Conservation (phyloP, 306 rosid genomes). For the Pueraria montana region DNA sequence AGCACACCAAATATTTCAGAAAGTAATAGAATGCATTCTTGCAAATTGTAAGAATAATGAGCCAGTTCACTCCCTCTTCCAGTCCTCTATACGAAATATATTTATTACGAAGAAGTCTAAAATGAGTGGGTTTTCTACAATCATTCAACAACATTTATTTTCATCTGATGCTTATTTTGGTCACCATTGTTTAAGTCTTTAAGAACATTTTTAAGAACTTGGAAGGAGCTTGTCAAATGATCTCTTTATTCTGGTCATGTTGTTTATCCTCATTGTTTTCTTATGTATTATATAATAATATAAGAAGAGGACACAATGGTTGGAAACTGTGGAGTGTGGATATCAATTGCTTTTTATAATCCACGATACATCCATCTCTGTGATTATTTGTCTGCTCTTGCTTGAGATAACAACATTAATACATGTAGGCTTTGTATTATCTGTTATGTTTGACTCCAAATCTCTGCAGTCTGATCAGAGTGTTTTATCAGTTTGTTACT, state of each 20-base stretch:
- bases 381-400: conserved; percentile 2
- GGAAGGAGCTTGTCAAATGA: background rate
- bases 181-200: background rate
- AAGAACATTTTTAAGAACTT: background rate
- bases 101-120: conserved; percentile 7
- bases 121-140: background rate
- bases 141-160: background rate
- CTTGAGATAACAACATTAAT: no score
- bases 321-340: background rate
- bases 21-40: background rate
- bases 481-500: no score
- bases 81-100: background rate
- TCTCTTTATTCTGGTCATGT: background rate
- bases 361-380: background rate
- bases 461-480: no score
- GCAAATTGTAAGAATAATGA: background rate
- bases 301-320: background rate
- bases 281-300: background rate
- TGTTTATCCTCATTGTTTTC: background rate
- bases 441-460: no score
- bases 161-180: conserved; percentile 4
- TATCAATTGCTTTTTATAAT: background rate
- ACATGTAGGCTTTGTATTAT: no score
- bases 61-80: no score
- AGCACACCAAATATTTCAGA: no score